Base-by-base conservation (phyloP, 1,284 basidiomycete species). In the Ceratobasidium theobromae region DNA sequence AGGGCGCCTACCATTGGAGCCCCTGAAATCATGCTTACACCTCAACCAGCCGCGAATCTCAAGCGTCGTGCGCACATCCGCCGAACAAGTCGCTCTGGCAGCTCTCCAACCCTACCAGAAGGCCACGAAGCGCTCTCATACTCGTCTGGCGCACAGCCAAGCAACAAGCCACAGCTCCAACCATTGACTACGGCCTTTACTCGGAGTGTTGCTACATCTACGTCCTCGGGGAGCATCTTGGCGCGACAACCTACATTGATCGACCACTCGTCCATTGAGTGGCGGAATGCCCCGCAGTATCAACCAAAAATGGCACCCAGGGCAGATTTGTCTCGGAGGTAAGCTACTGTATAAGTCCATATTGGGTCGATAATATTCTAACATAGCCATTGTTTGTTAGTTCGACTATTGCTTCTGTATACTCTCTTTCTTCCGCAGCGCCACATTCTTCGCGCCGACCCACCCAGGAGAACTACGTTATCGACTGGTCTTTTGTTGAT, bases 351-450 rank as follows among this genome's bases (percentile, higher is more conserved):
- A 2, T 18, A 45, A 9, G 6, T 45, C 18, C 16, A 53, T 23
- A 53, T 12, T 18, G 14, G 28, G 18, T 18, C 2, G 1, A 23
- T 38, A 43, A 65, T 25, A n/a, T n/a, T n/a, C n/a, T 65, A 38
- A 65, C 40, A 23, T 18, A 23, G n/a, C 18, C 6, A 28, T 25
- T 23, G 32, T 41, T 11, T n/a, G n/a, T n/a, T 18, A 65, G 60
- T 23, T 65, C 60, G n/a, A 65, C 60, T 8, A 33, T 65, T n/a
- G 60, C 49, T 25, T 65, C 60, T 18, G 60, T 65, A 25, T 65
- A 65, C 41, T 65, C 60, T 2, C 25, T 65, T 18, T 51, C 60
- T 40, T 53, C 49, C 33, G 40, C 60, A 33, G 49, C 14, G 28
- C 25, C 49, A 45, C 38, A 53, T 23, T 48, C 30, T 8, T 65